Percentiles rank a stretch among this genome's conserved stretches.
phyloP scores from a whole-genome alignment of 1,139 yeast genomes.

The Debaryomyces nepalensis region DNA sequence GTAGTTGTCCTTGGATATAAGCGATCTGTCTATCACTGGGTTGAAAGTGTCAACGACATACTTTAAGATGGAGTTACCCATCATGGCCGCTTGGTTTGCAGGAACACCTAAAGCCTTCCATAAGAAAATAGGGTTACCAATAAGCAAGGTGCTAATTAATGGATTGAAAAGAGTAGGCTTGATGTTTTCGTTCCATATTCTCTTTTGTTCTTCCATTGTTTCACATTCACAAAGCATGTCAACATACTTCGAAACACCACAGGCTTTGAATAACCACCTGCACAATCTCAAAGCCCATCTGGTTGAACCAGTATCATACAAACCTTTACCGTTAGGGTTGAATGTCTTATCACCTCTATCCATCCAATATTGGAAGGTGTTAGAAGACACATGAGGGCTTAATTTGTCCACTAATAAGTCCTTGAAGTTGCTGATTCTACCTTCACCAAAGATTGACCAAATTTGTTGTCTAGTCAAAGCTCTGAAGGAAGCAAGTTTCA shows the following conservation, averaged over 20 bases:
- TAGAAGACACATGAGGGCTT: slow-evolving; percentile 74
- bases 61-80: slow-evolving; percentile 70
- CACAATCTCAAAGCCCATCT: slow-evolving; percentile 83
- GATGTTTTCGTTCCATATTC: slow-evolving; percentile 63
- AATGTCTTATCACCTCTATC: slow-evolving; percentile 64
- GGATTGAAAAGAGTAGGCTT: slow-evolving; percentile 76
- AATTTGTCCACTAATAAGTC: slow-evolving; percentile 54
- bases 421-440: slow-evolving; percentile 58
- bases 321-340: slow-evolving; percentile 56
- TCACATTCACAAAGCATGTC: slow-evolving; percentile 60
- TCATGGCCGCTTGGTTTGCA: slow-evolving; percentile 78
- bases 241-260: slow-evolving; percentile 59
- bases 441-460: slow-evolving; percentile 80
- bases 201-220: slow-evolving; percentile 62
- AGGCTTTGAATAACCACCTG: slow-evolving; percentile 56
- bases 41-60: slow-evolving; percentile 80
- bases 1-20: slow-evolving; percentile 74
- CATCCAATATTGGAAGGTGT: slow-evolving; percentile 83
- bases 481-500: slow-evolving; percentile 73
- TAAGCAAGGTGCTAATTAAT: slow-evolving; percentile 63
- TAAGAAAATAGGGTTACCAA: slow-evolving; percentile 80
- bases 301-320: slow-evolving; percentile 78
- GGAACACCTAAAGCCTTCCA: slow-evolving; percentile 93
- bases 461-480: slow-evolving; percentile 60
- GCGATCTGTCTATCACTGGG: slow-evolving; percentile 66